Evolutionary conservation across 139 green algal genomes (phyloP).

Genomic region (Edaphochlamys debaryana): DNA sequence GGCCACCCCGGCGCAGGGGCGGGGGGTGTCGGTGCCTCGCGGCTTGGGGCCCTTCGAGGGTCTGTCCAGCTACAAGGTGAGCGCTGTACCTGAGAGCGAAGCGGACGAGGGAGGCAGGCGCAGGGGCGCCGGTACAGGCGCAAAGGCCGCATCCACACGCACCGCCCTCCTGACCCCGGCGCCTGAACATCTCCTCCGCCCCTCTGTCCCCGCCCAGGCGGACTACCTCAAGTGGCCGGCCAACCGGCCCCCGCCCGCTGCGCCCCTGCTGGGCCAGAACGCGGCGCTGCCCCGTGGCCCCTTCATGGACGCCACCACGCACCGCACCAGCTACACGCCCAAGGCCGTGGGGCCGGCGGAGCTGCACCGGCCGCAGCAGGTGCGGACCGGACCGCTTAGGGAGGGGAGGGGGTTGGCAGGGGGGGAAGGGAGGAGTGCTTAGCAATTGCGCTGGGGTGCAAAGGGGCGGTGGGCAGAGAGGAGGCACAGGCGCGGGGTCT

Average conservation of each 20-base stretch:
- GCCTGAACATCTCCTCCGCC: background rate
- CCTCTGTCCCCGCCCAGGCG: background rate
- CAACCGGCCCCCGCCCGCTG: background rate
- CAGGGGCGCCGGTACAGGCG: too few species aligned
- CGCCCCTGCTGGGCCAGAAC: background rate
- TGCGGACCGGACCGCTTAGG: too few species aligned
- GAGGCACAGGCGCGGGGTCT: too few species aligned
- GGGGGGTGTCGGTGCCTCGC: conserved; percentile 17
- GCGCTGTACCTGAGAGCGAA: background rate
- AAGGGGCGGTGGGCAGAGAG: too few species aligned
- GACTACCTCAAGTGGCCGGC: conserved; percentile 18
- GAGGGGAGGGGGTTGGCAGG: too few species aligned
- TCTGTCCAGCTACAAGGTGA: conserved; percentile 26
- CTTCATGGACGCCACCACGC: conserved; percentile 28
- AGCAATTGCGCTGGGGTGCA: too few species aligned
- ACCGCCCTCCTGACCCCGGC: too few species aligned
- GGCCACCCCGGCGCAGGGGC: background rate
- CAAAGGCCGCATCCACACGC: too few species aligned
- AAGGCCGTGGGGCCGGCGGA: conserved; percentile 9
- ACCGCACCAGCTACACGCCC: conserved; percentile 30
- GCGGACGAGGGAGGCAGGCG: too few species aligned
- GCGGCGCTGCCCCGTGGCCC: conserved; percentile 21
- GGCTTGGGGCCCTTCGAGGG: conserved; percentile 26
- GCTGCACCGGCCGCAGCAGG: background rate
- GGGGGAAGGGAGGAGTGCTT: too few species aligned